Conservation (phyloP, 1,284 basidiomycete genomes). For the Porphyrellus sp. region DNA sequence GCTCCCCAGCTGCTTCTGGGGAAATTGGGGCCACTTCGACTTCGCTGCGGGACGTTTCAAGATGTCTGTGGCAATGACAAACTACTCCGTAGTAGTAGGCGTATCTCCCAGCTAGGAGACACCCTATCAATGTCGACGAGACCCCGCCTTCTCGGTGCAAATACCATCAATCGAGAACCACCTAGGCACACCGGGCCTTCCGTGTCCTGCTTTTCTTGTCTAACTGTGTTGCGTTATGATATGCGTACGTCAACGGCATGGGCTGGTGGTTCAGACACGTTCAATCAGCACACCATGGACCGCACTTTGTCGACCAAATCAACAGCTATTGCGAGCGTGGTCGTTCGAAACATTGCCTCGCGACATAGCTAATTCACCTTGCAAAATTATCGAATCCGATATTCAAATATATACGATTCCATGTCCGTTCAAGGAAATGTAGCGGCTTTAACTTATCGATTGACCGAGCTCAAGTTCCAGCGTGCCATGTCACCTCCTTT, state of each 20-base stretch:
- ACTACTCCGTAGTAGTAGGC: constrained; percentile 4
- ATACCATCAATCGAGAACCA: constrained; percentile 14
- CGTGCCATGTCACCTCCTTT: neutral
- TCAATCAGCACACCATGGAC: neutral
- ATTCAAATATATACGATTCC: neutral
- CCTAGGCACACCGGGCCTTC: constrained; percentile 4
- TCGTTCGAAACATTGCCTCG: neutral
- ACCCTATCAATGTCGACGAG: constrained; percentile 1
- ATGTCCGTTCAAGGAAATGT: constrained; percentile 6
- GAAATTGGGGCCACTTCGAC: constrained; percentile 5
- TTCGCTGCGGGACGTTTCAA: constrained; percentile 3
- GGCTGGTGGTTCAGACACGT: neutral
- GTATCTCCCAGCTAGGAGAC: constrained; percentile 2
- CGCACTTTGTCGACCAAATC: neutral
- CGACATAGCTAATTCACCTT: neutral
- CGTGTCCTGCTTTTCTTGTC: neutral
- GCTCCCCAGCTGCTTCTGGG: constrained; percentile 6
- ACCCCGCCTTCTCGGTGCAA: constrained; percentile 5
- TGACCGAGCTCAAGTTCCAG: no score
- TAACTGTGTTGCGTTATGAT: constrained; percentile 8
- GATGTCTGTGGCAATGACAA: constrained; percentile 16
- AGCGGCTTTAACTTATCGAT: neutral
- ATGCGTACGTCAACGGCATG: constrained; percentile 9
- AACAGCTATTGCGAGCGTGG: neutral
- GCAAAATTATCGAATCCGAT: neutral